Conservation (phyloP, 2,329 filamentous ascomycete species). For the Aspergillus pseudoviridinutans region DNA sequence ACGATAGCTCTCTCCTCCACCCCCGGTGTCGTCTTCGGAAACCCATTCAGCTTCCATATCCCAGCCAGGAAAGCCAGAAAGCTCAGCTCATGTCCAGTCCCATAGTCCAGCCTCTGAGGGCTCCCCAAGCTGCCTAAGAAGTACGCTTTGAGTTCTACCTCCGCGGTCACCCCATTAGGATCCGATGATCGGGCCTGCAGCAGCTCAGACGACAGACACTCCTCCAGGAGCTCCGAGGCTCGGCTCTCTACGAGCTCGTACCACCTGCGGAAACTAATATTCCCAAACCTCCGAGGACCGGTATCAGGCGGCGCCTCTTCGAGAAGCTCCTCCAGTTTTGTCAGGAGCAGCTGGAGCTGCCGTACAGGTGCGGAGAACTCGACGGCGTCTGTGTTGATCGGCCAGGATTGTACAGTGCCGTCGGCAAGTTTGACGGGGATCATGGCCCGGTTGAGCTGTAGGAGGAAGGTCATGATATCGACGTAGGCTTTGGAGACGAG, state of each 20-base stretch:
- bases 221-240: conserved; percentile 53
- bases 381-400: conserved; percentile 37
- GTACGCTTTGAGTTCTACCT: conserved; percentile 71
- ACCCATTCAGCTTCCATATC: conserved; percentile 85
- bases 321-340: conserved; percentile 62
- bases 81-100: conserved; percentile 91
- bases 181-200: conserved; percentile 30
- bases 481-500: conserved; percentile 76
- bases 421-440: conserved; percentile 60
- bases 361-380: conserved; percentile 56
- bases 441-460: conserved; percentile 85
- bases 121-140: conserved; percentile 85
- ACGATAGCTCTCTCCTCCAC: conserved; percentile 75
- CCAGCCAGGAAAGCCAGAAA: conserved; percentile 88
- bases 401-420: conserved; percentile 48
- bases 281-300: conserved; percentile 86
- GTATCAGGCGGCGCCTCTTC: conserved; percentile 77
- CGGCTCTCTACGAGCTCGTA: conserved; percentile 63
- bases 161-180: conserved; percentile 44
- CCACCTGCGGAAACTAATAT: conserved; percentile 86
- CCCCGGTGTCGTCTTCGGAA: conserved; percentile 53
- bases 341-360: conserved; percentile 63
- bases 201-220: conserved; percentile 52
- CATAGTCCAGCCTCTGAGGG: conserved; percentile 84
- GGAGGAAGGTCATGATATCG: conserved; percentile 79